phyloP scores from a whole-genome alignment of 495 filamentous ascomycete genomes.

The Hypomontagnella monticulosa region DNA sequence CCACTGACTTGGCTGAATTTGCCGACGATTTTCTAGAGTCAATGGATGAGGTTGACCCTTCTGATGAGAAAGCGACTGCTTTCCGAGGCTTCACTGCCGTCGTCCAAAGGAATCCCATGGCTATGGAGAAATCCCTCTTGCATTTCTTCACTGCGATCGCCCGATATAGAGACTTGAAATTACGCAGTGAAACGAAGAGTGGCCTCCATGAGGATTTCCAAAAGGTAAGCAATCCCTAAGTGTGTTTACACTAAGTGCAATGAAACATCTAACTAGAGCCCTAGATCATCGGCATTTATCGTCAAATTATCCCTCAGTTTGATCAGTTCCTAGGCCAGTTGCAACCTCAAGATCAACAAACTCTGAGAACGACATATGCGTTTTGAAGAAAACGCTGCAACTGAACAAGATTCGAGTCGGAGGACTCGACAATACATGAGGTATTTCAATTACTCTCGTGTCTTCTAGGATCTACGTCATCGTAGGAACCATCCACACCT shows the following conservation, averaged over 20 bases:
- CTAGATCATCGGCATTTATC: slow-evolving; percentile 84
- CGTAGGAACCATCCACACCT: slow-evolving; percentile 7
- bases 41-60: slow-evolving; percentile 84
- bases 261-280: slow-evolving; percentile 22
- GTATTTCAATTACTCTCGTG: slow-evolving; percentile 5
- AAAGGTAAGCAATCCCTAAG: slow-evolving; percentile 44
- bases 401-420: not conserved
- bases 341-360: slow-evolving; percentile 68
- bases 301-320: slow-evolving; percentile 85
- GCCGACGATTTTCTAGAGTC: slow-evolving; percentile 82
- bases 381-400: slow-evolving; percentile 25
- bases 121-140: slow-evolving; percentile 85
- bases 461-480: not conserved
- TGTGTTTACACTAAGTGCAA: not conserved
- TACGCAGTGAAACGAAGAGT: slow-evolving; percentile 56
- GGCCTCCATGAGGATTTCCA: slow-evolving; percentile 60
- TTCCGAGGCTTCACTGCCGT: slow-evolving; percentile 88
- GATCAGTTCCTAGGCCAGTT: slow-evolving; percentile 78
- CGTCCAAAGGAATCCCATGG: slow-evolving; percentile 86
- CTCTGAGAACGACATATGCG: slow-evolving; percentile 47
- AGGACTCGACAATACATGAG: not conserved
- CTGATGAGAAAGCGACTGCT: slow-evolving; percentile 94
- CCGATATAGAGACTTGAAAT: slow-evolving; percentile 68
- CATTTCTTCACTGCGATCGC: slow-evolving; percentile 89
- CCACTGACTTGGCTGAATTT: slow-evolving; percentile 82